Evolutionary conservation across 371 early-diverging fungal genomes (phyloP), one percentile per base, ranked within the genome.

Genomic region (Syncephalis fuscata): DNA sequence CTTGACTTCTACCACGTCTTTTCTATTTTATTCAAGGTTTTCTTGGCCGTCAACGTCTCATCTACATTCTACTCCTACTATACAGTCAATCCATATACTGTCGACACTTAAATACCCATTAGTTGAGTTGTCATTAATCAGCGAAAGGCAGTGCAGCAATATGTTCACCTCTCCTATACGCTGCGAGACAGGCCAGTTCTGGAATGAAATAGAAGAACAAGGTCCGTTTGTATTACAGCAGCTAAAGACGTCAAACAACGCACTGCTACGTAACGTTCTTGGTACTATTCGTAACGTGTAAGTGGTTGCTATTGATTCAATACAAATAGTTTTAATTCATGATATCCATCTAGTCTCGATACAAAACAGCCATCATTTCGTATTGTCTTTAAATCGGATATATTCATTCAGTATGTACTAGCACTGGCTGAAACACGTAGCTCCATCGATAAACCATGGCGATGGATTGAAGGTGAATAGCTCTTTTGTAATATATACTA

Each of bases 291-390:
- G 82, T 46, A 86, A 83, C 60, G 81, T 86, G 78, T 76, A 71
- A 55, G 65, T 61, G 21, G 42, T 46, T 24, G 1, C n/a, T 24
- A 39, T 1, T 7, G 17, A 15, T 39, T 44, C 40, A 23, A 48
- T n/a, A 26, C 1, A 36, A 14, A 39, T 11, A 21, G 5, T 50
- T 15, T 45, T 37, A 1, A 7, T 46, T 27, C 16, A 20, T 22
- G 16, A 46, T 39, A 17, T 26, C 27, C 16, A 32, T 26, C 38
- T 48, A 76, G 79, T 1, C 73, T 96, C 40, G 94, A 92, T 60
- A 89, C 90, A 19, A 88, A 88, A 65, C 94, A 92, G 61, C 78
- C 90, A 10, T 83, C 92, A 17, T 96, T 79, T 62, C 81, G 96
- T 46, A 79, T 96, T 23, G 59, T 92, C 1, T 80, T 85, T 59